phyloP scores from a whole-genome alignment of 78 protist species.

The Planoprotostelium fungivorum region DNA sequence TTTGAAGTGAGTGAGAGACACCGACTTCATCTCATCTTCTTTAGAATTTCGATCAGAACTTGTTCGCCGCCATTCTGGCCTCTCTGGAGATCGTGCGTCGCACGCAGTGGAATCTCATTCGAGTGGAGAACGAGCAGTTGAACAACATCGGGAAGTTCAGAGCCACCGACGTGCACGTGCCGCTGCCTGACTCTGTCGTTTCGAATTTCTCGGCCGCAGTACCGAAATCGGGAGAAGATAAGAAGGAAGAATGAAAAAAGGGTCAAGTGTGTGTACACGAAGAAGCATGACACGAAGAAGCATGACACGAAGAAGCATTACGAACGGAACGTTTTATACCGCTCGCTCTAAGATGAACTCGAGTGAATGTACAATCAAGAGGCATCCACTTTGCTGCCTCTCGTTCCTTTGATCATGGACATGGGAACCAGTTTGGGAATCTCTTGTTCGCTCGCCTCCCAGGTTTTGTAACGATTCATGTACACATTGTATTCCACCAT shows the following conservation, averaged over 20 bases:
- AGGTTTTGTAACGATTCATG: background rate
- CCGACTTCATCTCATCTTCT: too few species aligned
- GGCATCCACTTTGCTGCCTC: background rate
- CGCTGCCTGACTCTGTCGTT: background rate
- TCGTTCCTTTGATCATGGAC: background rate
- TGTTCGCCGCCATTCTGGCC: constrained; percentile 14
- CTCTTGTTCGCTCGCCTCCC: background rate
- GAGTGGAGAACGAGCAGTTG: constrained; percentile 60
- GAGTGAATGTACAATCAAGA: too few species aligned
- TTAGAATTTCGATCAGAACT: constrained; percentile 27
- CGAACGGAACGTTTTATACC: too few species aligned
- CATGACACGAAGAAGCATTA: too few species aligned
- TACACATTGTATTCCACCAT: background rate
- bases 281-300: too few species aligned
- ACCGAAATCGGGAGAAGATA: background rate
- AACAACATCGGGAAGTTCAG: constrained; percentile 47
- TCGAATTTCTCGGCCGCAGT: background rate
- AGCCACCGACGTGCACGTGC: constrained; percentile 46
- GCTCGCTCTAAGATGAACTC: too few species aligned
- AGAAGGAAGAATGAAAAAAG: background rate
- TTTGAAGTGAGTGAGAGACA: too few species aligned
- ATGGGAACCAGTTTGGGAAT: background rate
- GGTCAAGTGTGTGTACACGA: too few species aligned
- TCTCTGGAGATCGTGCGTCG: constrained; percentile 38
- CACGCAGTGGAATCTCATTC: constrained; percentile 61